Base-by-base conservation (phyloP, 2,329 filamentous ascomycete genomes). In the Pestalotiopsis sp. region DNA sequence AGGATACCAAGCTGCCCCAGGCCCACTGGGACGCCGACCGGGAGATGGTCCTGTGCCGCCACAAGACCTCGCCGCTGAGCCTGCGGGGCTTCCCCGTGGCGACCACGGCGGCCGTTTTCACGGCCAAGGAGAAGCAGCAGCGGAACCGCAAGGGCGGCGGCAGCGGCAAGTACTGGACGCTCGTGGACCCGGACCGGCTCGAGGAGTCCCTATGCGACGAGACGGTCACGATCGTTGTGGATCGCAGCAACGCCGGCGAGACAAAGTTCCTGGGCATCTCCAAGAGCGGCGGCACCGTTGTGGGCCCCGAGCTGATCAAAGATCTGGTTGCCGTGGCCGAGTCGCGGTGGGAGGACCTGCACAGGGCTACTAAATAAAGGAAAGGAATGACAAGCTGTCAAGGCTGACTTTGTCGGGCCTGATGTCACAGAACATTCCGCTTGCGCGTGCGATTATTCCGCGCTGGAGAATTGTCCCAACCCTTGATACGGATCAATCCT, bases 131-230 rank as follows among this genome's bases (percentile, higher is more conserved):
- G 77, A 83, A 83, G 36, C 81, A 83, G 68, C 80, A 77, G 72
- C 81, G 79, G 62, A 76, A 36, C 31, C 7, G 31, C 6, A 36
- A 36, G 31, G 31, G 31, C 31, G 31, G 31, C 31, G 31, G 78
- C 2, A 79, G 81, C 73, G 85, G 81, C 72, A 86, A 84, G 75
- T 86, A 84, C 76, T 97, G 94, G 93, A 83, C 98, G 2, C 81
- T 99, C 68, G 89, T 92, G 6, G 96, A 99, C 81, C 94, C 94
- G 2, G 96, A 99, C 82, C 89, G 90, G 25, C 91, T 97, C 73
- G 96, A 99, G 82, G 96, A 98, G 82, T 89, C 87, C 9, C 81
- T 97, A 58, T 97, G 94, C 77, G 86, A 90, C 70, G 96, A 99
- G 84, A 87, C 82, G n/a, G 84, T 96, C n/a, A 95, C 91, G 2